Evolutionary conservation across 2,329 filamentous ascomycete species (phyloP).

Genomic region (Phyllosticta paracitricarpa): DNA sequence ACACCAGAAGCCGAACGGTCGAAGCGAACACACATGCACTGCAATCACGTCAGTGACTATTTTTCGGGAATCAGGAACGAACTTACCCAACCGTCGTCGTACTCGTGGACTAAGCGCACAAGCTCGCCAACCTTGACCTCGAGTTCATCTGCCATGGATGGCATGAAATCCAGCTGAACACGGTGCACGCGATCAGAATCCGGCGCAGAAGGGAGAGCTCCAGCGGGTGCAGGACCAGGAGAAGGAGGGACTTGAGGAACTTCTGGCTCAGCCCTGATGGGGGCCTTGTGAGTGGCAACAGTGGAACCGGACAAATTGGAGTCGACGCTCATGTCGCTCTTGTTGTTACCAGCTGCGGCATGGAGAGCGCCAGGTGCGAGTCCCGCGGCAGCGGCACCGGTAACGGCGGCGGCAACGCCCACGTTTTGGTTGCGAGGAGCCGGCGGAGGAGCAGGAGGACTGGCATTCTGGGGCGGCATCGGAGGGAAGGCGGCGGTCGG

Average conservation of each 20-base stretch:
- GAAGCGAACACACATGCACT: not conserved
- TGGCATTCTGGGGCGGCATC: not conserved
- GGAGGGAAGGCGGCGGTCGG: conserved; percentile 5
- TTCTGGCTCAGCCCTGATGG: conserved; percentile 1
- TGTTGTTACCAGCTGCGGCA: not conserved
- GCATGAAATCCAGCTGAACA: conserved; percentile 87
- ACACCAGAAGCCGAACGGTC: conserved; percentile 90
- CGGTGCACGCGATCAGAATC: conserved; percentile 70
- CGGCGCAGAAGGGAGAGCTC: conserved; percentile 41
- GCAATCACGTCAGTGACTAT: not conserved
- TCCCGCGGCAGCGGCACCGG: not conserved
- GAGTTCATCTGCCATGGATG: conserved; percentile 86
- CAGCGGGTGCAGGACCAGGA: conserved; percentile 34
- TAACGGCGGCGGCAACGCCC: not conserved
- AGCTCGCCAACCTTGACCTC: conserved; percentile 71
- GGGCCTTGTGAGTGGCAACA: conserved; percentile 5
- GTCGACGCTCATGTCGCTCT: not conserved
- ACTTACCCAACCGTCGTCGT: conserved; percentile 96
- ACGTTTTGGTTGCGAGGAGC: not conserved
- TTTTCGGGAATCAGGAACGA: not conserved
- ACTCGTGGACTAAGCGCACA: conserved; percentile 84
- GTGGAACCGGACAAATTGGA: conserved; percentile 18
- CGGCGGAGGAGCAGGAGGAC: not conserved
- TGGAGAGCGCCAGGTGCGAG: not conserved
- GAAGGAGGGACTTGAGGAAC: conserved; percentile 25